Percentiles rank a stretch among this genome's conserved stretches.
Evolutionary conservation across 192 early-diverging fungal species (phyloP).

Genomic region (Linderina pennispora): DNA sequence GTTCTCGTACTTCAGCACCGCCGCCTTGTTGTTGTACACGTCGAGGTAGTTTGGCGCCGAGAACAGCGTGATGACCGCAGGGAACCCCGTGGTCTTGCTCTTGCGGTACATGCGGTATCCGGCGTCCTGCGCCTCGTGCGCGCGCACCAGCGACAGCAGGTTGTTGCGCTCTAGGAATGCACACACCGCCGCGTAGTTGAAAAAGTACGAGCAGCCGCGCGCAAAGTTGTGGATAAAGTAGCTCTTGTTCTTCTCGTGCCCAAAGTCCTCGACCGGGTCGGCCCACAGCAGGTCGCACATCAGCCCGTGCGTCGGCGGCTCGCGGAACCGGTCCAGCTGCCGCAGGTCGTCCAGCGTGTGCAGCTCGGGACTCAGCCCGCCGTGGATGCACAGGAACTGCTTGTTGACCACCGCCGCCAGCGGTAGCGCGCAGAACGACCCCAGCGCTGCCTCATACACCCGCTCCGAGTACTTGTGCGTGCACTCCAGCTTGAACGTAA

Average conservation of each 20-base stretch:
- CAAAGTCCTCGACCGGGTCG: conserved; percentile 95
- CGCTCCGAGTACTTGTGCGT: conserved; percentile 90
- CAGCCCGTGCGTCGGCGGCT: conserved; percentile 89
- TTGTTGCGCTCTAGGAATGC: conserved; percentile 92
- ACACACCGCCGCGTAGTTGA: conserved; percentile 88
- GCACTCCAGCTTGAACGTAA: conserved; percentile 98
- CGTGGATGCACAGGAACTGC: conserved; percentile 95
- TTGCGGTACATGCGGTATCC: conserved; percentile 97
- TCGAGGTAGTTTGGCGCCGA: conserved; percentile 98
- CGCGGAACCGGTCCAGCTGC: conserved; percentile 80
- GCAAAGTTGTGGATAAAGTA: conserved; percentile 90
- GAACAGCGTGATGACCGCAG: conserved; percentile 96
- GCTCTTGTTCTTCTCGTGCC: conserved; percentile 86
- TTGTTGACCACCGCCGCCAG: conserved; percentile 91
- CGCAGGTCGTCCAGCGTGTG: conserved; percentile 87
- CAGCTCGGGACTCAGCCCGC: conserved; percentile 90
- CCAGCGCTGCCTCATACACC: conserved; percentile 88
- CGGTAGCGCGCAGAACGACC: conserved; percentile 89
- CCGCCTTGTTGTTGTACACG: conserved; percentile 98
- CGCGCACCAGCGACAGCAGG: conserved; percentile 90
- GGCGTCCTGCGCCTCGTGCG: conserved; percentile 96
- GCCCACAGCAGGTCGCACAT: conserved; percentile 94
- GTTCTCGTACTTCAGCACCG: conserved; percentile 97
- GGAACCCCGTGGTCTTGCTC: conserved; percentile 88
- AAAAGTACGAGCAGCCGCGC: conserved; percentile 94